These are phyloP conservation scores for Kodamaea alishanica DNA, from an alignment of 1,139 yeast species.

Conservation along the genomic window DNA sequence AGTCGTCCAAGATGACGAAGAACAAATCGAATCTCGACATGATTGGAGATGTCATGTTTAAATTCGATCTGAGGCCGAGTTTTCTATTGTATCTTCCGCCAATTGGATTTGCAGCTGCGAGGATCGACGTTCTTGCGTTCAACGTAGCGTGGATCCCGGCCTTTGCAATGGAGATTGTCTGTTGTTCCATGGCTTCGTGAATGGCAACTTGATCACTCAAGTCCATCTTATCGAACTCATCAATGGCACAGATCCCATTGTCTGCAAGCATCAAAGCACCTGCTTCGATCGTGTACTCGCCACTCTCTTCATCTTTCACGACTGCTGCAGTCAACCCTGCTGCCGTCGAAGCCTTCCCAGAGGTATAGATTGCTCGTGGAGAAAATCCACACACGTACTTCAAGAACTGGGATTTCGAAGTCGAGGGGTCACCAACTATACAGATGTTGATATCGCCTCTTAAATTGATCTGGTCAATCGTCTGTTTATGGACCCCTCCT, in stretches of 20 bases:
- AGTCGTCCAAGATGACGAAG: slow-evolving; percentile 91
- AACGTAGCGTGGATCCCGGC: slow-evolving; percentile 98
- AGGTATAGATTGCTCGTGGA: slow-evolving; percentile 94
- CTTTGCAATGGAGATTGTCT: slow-evolving; percentile 94
- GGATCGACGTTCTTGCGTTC: slow-evolving; percentile 91
- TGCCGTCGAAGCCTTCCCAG: slow-evolving; percentile 98
- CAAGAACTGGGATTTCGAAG: slow-evolving; percentile 93
- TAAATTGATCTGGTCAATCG: slow-evolving; percentile 90
- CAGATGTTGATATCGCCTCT: slow-evolving; percentile 98
- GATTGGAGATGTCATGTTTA: slow-evolving; percentile 98
- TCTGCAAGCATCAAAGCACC: slow-evolving; percentile 99
- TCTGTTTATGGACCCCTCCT: slow-evolving; percentile 94
- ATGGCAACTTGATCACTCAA: slow-evolving; percentile 94
- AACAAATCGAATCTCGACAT: slow-evolving; percentile 97
- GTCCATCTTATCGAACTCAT: slow-evolving; percentile 98
- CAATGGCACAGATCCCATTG: slow-evolving; percentile 97
- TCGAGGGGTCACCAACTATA: slow-evolving; percentile 97
- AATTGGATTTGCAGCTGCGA: slow-evolving; percentile 97
- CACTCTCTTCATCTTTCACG: slow-evolving; percentile 95
- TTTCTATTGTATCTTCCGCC: slow-evolving; percentile 94
- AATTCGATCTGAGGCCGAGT: slow-evolving; percentile 76
- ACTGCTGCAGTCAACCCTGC: slow-evolving; percentile 99
- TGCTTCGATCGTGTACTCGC: slow-evolving; percentile 96
- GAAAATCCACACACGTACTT: slow-evolving; percentile 90
- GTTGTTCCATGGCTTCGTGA: slow-evolving; percentile 99